Conservation (phyloP, 225 moss, liverwort and hornwort species). For the Asterella californica region DNA sequence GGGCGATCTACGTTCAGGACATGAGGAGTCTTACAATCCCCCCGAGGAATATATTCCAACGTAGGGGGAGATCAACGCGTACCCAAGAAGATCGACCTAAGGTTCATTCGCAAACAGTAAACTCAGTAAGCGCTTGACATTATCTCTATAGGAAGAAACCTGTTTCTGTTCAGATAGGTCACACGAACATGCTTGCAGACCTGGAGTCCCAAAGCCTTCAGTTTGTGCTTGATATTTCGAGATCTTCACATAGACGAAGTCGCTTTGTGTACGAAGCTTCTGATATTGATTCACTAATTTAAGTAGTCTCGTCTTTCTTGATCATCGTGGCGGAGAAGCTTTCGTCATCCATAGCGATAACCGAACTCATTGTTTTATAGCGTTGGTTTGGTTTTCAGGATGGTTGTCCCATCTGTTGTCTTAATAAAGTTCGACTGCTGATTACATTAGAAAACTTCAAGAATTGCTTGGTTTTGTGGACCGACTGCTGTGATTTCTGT, state of each 20-base stretch:
- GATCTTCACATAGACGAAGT: too few relatives aligned
- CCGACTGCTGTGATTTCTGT: too few relatives aligned
- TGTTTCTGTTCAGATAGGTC: background rate
- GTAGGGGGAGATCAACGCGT: slow-evolving; percentile 78
- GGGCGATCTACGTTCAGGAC: slow-evolving; percentile 44
- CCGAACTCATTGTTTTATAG: background rate
- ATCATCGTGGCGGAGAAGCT: too few relatives aligned
- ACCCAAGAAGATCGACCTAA: slow-evolving; percentile 99
- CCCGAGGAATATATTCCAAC: slow-evolving; percentile 89
- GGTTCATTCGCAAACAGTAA: slow-evolving; percentile 76
- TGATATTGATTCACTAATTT: too few relatives aligned
- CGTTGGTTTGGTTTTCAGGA: background rate
- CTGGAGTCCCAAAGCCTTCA: background rate
- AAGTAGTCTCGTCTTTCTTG: too few relatives aligned
- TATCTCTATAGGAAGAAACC: background rate
- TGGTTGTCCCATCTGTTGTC: background rate
- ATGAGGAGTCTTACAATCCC: slow-evolving; percentile 89
- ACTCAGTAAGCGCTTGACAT: background rate
- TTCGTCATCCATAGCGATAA: background rate
- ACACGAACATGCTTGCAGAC: background rate
- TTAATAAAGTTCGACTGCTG: slow-evolving; percentile 59
- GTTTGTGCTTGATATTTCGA: background rate
- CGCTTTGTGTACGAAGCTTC: too few relatives aligned
- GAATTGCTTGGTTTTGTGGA: slow-evolving; percentile 90
- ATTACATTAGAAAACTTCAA: slow-evolving; percentile 87